These are phyloP conservation scores for Cinchona pubescens DNA, from an alignment of 257 asterid species.

Conservation along the genomic window DNA sequence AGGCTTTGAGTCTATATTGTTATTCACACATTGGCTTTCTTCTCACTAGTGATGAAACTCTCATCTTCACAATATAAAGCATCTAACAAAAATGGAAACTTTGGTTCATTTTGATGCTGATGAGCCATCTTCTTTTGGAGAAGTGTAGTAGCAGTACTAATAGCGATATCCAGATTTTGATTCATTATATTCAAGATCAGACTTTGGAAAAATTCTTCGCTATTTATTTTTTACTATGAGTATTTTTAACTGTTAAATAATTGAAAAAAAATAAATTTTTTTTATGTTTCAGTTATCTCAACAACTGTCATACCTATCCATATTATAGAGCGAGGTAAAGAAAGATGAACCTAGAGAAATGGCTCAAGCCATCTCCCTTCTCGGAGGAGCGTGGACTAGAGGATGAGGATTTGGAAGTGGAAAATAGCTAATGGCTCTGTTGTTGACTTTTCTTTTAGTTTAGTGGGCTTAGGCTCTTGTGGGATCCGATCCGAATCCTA, in stretches of 20 bases:
- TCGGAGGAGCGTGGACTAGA: not conserved
- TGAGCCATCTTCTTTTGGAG: constrained; percentile 46
- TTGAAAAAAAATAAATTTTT: no score
- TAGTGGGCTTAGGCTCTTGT: constrained; percentile 3
- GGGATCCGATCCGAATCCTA: not conserved
- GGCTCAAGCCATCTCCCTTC: constrained; percentile 36
- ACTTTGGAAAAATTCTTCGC: no score
- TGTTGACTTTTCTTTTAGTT: constrained; percentile 30
- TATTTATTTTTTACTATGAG: no score
- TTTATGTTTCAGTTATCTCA: no score
- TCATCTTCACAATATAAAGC: constrained; percentile 51
- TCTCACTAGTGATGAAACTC: constrained; percentile 24
- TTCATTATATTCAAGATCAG: constrained; percentile 36
- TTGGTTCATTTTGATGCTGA: constrained; percentile 27
- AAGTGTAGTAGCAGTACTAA: constrained; percentile 20
- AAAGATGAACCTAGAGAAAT: constrained; percentile 25
- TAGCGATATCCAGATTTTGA: constrained; percentile 15
- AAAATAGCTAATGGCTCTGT: constrained; percentile 19
- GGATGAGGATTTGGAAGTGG: constrained; percentile 4
- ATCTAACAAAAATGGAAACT: constrained; percentile 32
- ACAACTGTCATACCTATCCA: no score
- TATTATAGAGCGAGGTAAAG: no score
- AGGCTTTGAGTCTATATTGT: constrained; percentile 2
- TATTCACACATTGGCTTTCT: constrained; percentile 20
- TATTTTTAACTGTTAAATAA: no score